Evolutionary conservation across 306 rosid genomes (phyloP).

Genomic region (Quillaja saponaria): DNA sequence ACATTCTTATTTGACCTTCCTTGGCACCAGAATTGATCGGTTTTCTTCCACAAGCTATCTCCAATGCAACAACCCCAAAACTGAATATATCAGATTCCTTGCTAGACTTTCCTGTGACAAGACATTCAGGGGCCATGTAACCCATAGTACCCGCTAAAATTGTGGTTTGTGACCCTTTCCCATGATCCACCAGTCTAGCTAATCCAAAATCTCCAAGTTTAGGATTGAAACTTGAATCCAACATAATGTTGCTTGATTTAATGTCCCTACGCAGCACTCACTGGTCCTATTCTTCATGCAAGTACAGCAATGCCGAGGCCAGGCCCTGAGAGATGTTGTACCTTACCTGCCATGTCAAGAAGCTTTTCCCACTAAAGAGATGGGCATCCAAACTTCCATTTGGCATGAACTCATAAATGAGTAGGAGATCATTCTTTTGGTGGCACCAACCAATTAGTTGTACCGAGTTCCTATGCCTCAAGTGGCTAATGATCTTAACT

Average conservation of each 20-base stretch:
- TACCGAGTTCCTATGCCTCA: constrained; percentile 39
- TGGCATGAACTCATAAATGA: constrained; percentile 44
- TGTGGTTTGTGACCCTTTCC: constrained; percentile 35
- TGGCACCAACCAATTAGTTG: constrained; percentile 55
- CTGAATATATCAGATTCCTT: constrained; percentile 45
- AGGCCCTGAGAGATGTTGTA: constrained; percentile 33
- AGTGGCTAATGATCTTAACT: constrained; percentile 44
- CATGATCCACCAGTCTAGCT: constrained; percentile 45
- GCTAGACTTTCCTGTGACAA: constrained; percentile 33
- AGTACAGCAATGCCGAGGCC: constrained; percentile 44
- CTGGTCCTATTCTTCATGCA: constrained; percentile 48
- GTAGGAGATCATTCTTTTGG: constrained; percentile 37
- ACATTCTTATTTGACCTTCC: constrained; percentile 18
- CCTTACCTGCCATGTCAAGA: constrained; percentile 36
- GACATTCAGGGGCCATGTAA: constrained; percentile 47
- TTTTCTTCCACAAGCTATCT: constrained; percentile 40
- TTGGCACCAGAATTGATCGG: constrained; percentile 18
- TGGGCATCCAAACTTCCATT: constrained; percentile 48
- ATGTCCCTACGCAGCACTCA: constrained; percentile 51
- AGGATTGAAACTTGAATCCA: constrained; percentile 44
- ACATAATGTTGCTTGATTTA: constrained; percentile 51
- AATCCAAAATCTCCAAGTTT: constrained; percentile 53
- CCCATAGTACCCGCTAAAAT: constrained; percentile 40
- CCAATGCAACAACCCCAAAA: constrained; percentile 42
- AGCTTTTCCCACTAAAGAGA: constrained; percentile 14